Base-by-base conservation (phyloP, 1,139 yeast genomes). In the Blastobotrys capitulatus region DNA sequence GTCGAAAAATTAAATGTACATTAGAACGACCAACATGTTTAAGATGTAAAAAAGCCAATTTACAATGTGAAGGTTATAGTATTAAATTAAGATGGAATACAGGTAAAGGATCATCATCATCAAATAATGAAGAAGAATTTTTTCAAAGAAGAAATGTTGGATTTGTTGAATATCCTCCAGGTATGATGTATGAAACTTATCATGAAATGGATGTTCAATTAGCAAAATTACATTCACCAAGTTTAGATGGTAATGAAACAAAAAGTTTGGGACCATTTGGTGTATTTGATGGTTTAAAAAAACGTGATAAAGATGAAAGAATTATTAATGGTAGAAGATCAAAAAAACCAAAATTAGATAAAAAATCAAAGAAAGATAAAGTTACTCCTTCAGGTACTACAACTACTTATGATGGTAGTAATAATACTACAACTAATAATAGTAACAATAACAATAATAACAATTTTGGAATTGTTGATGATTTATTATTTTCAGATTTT, bases 171-270 rank as follows among this genome's bases (percentile, higher is more conserved):
- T 89, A 89, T 57, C 74, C 80, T 2, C 71, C 75, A 67, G 78
- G 77, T 47, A 70, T 71, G 62, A 78, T 78, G 2, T 88, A 87
- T 62, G 77, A 77, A 45, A 78, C 82, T 12, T 87, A 89, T 61
- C 89, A 86, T 42, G 95, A 86, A 38, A 83, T 89, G 82, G 96
- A 88, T 62, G 70, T 73, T 42, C 89, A 86, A 58, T 70, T 89
- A 46, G 76, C 80, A 7, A 69, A 76, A 10, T 69, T 88, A 29
- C 86, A 86, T 58, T 70, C 77, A 29, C 79, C 83, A 34, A 56
- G 60, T 3, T 65, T 77, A 46, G 72, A 42, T 9, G 69, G 68
- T 29, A 72, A 73, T 2, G 75, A 76, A 51, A 83, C 94, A 0
- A 76, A 79, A 67, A 63, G 78, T 13, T 67, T 78, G 47, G 95